These are phyloP conservation scores for Monascus ruber DNA, from an alignment of 2,329 filamentous ascomycete genomes.

Conservation along the genomic window DNA sequence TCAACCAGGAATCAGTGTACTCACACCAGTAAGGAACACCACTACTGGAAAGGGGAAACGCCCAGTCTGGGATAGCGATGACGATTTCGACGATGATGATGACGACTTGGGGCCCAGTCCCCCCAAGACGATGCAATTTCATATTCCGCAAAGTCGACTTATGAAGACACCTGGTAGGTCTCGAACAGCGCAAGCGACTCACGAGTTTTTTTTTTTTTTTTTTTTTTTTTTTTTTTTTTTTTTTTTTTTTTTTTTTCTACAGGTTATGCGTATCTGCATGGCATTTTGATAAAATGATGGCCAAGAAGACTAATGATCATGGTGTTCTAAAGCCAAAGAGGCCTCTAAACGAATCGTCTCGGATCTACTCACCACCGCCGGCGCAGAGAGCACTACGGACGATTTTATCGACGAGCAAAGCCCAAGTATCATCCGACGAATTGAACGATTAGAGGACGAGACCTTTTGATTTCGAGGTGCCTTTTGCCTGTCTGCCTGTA, in stretches of 20 bases:
- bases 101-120: slow-evolving; percentile 64
- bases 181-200: not conserved
- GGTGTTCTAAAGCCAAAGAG: slow-evolving; percentile 30
- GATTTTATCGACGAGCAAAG: slow-evolving; percentile 30
- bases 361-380: slow-evolving; percentile 36
- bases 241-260: not conserved
- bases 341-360: slow-evolving; percentile 39
- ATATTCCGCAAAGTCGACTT: slow-evolving; percentile 38
- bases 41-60: slow-evolving; percentile 9
- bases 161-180: slow-evolving; percentile 38
- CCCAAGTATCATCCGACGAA: slow-evolving; percentile 34
- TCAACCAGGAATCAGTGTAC: slow-evolving; percentile 75
- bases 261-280: not conserved
- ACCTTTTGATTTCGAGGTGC: slow-evolving; percentile 25
- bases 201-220: not conserved
- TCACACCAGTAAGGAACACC: slow-evolving; percentile 52
- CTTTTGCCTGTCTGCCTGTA: too few relatives aligned
- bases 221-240: not conserved
- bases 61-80: slow-evolving; percentile 62
- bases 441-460: slow-evolving; percentile 33
- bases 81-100: slow-evolving; percentile 46
- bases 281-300: not conserved
- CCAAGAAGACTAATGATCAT: too few relatives aligned
- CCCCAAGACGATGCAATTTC: slow-evolving; percentile 58
- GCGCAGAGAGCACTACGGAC: slow-evolving; percentile 28